Percentiles rank a stretch among this genome's conserved stretches.
These are phyloP conservation scores for Vigna angularis DNA, from an alignment of 306 rosid species.

Conservation along the genomic window DNA sequence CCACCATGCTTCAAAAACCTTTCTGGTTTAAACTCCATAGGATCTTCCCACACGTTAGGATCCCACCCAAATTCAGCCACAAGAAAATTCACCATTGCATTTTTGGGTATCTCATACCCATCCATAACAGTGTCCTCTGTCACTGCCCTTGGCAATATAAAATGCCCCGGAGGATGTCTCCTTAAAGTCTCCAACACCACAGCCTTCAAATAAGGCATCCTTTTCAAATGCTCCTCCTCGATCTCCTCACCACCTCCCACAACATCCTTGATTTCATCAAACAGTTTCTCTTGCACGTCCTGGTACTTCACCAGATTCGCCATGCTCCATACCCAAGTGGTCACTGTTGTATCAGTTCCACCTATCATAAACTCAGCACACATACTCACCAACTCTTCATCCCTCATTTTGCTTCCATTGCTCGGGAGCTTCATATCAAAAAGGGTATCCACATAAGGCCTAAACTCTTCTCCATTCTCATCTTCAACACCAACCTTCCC, in stretches of 20 bases:
- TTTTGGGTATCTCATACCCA: slow-evolving; percentile 58
- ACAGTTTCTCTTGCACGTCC: slow-evolving; percentile 53
- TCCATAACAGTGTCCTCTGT: slow-evolving; percentile 51
- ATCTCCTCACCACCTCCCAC: slow-evolving; percentile 50
- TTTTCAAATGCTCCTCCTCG: slow-evolving; percentile 54
- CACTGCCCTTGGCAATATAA: slow-evolving; percentile 58
- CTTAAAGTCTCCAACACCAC: slow-evolving; percentile 57
- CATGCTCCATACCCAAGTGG: slow-evolving; percentile 58
- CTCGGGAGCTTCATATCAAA: slow-evolving; percentile 50
- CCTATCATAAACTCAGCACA: slow-evolving; percentile 58
- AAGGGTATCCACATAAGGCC: slow-evolving; percentile 59
- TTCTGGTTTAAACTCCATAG: slow-evolving; percentile 66
- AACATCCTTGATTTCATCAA: slow-evolving; percentile 49
- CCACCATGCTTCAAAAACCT: slow-evolving; percentile 48
- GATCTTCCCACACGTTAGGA: slow-evolving; percentile 67
- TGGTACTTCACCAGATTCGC: slow-evolving; percentile 63
- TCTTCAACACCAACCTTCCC: background rate
- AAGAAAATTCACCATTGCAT: slow-evolving; percentile 57
- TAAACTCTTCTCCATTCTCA: slow-evolving; percentile 15
- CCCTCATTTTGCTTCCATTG: slow-evolving; percentile 33
- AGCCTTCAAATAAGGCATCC: slow-evolving; percentile 63
- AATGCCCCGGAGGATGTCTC: slow-evolving; percentile 64
- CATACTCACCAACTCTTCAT: slow-evolving; percentile 60
- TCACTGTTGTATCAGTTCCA: slow-evolving; percentile 62
- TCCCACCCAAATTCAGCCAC: slow-evolving; percentile 71